Evolutionary conservation across 2,329 filamentous ascomycete species (phyloP).

Genomic region (Talaromyces pinophilus): DNA sequence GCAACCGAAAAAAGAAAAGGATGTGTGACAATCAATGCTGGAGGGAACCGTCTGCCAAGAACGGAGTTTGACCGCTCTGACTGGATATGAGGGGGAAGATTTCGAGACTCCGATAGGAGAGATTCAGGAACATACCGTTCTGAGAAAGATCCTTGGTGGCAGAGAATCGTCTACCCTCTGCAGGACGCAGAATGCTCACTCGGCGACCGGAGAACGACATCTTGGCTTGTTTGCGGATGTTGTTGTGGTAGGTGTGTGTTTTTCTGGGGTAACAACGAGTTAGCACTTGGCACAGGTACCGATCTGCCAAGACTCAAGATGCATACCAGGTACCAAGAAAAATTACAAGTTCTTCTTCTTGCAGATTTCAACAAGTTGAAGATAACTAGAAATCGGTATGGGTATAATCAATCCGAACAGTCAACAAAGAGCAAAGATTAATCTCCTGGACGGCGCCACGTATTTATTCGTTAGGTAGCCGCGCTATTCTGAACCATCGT

Average conservation of each 20-base stretch:
- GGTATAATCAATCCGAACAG: neutral
- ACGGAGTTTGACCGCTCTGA: conserved; percentile 7
- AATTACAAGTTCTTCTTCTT: neutral
- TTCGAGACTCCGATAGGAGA: neutral
- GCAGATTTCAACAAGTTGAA: neutral
- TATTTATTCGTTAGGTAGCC: conserved; percentile 10
- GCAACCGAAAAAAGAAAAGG: neutral
- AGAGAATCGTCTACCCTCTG: conserved; percentile 43
- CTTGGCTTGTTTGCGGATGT: conserved; percentile 22
- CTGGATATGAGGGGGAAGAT: neutral
- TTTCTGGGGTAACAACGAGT: conserved; percentile 8
- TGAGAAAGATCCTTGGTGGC: conserved; percentile 47
- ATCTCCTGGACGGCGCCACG: conserved; percentile 1
- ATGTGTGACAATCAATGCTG: neutral
- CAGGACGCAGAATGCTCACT: conserved; percentile 46
- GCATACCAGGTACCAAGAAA: neutral
- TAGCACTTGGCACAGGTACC: neutral
- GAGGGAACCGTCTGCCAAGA: conserved; percentile 13
- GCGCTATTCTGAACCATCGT: neutral
- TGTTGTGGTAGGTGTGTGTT: conserved; percentile 22
- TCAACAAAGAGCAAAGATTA: neutral
- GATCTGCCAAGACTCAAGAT: conserved; percentile 11
- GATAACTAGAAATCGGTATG: neutral
- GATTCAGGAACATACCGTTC: conserved; percentile 42
- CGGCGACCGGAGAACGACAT: conserved; percentile 53